These are phyloP conservation scores for Neospora caninum DNA, from an alignment of 169 alveolate species.

Conservation along the genomic window DNA sequence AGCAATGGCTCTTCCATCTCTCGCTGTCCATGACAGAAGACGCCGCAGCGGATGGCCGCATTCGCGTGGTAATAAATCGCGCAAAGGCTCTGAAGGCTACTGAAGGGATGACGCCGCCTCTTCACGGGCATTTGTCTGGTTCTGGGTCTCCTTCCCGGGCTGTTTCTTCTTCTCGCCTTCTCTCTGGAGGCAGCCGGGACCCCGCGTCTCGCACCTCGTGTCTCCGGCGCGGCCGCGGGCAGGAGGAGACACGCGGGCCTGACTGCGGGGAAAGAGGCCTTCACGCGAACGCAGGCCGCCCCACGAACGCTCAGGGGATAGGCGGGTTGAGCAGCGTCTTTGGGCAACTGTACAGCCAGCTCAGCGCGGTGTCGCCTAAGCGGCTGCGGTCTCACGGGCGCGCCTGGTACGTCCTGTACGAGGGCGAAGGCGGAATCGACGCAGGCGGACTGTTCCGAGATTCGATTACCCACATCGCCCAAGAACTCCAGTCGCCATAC, in stretches of 20 bases:
- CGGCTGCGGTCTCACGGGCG: constrained; percentile 75
- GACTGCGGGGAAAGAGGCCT: not conserved
- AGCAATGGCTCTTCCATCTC: constrained; percentile 68
- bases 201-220: not conserved
- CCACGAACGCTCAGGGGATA: constrained; percentile 45
- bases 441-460: constrained; percentile 94
- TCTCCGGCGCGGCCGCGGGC: not conserved
- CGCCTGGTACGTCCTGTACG: constrained; percentile 83
- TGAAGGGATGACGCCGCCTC: constrained; percentile 76
- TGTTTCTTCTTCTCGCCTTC: not conserved
- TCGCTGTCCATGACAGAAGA: constrained; percentile 72
- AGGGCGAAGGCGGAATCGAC: constrained; percentile 90
- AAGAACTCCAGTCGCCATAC: constrained; percentile 80
- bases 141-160: not conserved
- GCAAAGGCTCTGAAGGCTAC: constrained; percentile 67
- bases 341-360: constrained; percentile 80
- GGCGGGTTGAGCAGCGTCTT: constrained; percentile 84
- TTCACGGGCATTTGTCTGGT: constrained; percentile 17
- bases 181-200: not conserved
- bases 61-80: constrained; percentile 71
- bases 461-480: constrained; percentile 79
- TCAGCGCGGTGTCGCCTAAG: constrained; percentile 70
- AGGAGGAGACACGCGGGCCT: not conserved
- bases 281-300: not conserved
- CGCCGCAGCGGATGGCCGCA: constrained; percentile 72